These are phyloP conservation scores for Geotrichum fermentans DNA, from an alignment of 1,139 yeast species.

Conservation along the genomic window DNA sequence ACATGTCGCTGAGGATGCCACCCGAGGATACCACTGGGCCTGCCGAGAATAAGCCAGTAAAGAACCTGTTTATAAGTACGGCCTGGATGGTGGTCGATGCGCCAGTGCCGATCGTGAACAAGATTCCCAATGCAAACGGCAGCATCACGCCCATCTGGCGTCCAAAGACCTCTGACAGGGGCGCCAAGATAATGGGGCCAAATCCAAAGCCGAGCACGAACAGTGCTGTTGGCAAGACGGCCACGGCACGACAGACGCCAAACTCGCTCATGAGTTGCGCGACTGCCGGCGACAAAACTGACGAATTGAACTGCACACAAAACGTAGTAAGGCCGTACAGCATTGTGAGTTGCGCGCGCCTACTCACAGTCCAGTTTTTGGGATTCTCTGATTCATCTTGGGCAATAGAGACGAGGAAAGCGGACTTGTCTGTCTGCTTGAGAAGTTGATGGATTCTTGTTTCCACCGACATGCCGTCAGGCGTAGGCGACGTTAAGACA, in stretches of 20 bases:
- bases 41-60: constrained; percentile 71
- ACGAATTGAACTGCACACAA: constrained; percentile 40
- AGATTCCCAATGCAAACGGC: constrained; percentile 46
- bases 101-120: constrained; percentile 1
- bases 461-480: background rate
- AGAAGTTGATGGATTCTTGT: background rate
- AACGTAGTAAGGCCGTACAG: constrained; percentile 43
- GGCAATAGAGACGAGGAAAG: constrained; percentile 1
- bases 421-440: background rate
- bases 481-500: no score
- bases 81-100: constrained; percentile 43
- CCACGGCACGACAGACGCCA: constrained; percentile 55
- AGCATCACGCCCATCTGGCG: constrained; percentile 52
- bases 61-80: constrained; percentile 61
- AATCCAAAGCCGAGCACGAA: constrained; percentile 56
- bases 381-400: constrained; percentile 22
- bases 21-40: constrained; percentile 85
- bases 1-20: constrained; percentile 63
- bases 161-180: constrained; percentile 47
- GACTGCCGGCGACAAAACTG: constrained; percentile 7
- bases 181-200: constrained; percentile 53
- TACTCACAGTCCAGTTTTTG: constrained; percentile 34
- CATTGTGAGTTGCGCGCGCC: constrained; percentile 39
- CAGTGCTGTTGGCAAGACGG: constrained; percentile 50
- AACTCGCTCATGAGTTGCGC: constrained; percentile 36